phyloP scores from a whole-genome alignment of 257 asterid genomes.

The Galeopsis tetrahit region DNA sequence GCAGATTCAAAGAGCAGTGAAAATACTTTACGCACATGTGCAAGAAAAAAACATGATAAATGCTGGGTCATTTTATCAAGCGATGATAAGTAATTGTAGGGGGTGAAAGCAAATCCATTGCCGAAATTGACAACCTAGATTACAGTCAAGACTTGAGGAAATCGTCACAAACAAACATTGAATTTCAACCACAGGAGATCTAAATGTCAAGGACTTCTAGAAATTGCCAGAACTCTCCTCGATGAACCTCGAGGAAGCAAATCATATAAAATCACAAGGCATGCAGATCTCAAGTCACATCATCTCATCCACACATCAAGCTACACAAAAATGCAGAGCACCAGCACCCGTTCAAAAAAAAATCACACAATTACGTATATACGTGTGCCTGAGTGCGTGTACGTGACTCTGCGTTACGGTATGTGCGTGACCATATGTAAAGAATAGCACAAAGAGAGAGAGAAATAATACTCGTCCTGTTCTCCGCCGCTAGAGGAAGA shows the following conservation, averaged over 20 bases:
- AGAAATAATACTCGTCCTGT: slow-evolving; percentile 64
- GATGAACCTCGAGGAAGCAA: slow-evolving; percentile 33
- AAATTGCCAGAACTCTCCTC: slow-evolving; percentile 34
- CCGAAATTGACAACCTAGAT: slow-evolving; percentile 23
- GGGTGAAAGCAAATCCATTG: slow-evolving; percentile 17
- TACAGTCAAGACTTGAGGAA: slow-evolving; percentile 11
- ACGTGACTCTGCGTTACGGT: slow-evolving; percentile 30
- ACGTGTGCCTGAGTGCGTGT: slow-evolving; percentile 35
- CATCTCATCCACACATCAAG: slow-evolving; percentile 35
- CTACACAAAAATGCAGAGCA: slow-evolving; percentile 17
- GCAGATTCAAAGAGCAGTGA: neutral
- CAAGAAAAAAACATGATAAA: slow-evolving; percentile 17
- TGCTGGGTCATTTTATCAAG: slow-evolving; percentile 22
- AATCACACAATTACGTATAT: slow-evolving; percentile 14
- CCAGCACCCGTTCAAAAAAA: slow-evolving; percentile 21
- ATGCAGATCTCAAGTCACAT: slow-evolving; percentile 49
- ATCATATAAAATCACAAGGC: slow-evolving; percentile 37
- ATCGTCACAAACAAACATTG: neutral
- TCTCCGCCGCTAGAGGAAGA: slow-evolving; percentile 60
- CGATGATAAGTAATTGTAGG: slow-evolving; percentile 12
- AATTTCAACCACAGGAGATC: slow-evolving; percentile 32
- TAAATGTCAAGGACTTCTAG: slow-evolving; percentile 20
- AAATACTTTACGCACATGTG: slow-evolving; percentile 9
- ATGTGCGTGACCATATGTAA: slow-evolving; percentile 27
- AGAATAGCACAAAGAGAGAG: slow-evolving; percentile 32